Conservation (phyloP, 495 filamentous ascomycete genomes). For the Tuber microsphaerosporum region DNA sequence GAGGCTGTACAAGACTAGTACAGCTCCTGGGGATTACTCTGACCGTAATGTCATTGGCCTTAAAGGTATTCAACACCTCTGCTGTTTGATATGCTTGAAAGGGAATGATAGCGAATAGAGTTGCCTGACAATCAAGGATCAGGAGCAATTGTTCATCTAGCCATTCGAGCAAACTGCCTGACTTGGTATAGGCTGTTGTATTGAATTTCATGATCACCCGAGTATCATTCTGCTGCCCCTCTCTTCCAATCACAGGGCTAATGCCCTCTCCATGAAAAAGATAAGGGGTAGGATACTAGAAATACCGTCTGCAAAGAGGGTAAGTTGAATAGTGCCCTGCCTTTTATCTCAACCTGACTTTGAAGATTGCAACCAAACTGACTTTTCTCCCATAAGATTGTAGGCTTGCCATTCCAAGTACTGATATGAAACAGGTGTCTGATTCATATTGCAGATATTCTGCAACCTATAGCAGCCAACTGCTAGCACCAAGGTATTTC, state of each 20-base stretch:
- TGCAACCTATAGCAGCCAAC: not conserved
- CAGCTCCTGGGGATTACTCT: too few species aligned
- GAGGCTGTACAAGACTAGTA: too few species aligned
- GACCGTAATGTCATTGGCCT: too few species aligned
- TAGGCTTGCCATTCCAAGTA: not conserved
- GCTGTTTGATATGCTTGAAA: too few species aligned
- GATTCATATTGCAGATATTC: not conserved
- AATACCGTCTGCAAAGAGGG: not conserved
- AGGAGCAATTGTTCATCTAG: conserved; percentile 9
- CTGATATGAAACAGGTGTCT: not conserved
- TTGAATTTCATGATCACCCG: too few species aligned
- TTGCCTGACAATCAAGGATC: too few species aligned
- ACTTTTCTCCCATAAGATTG: not conserved
- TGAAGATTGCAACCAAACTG: not conserved
- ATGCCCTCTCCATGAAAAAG: not conserved
- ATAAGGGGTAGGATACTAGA: not conserved
- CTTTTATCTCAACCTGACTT: conserved; percentile 5
- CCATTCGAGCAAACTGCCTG: not conserved
- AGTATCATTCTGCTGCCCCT: too few species aligned
- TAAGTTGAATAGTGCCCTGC: not conserved
- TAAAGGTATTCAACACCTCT: too few species aligned
- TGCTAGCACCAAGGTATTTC: too few species aligned
- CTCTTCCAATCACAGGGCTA: too few species aligned
- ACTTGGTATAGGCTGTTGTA: not conserved
- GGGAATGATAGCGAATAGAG: too few species aligned